Evolutionary conservation across 345 rosid species (phyloP), one percentile per base, ranked within the genome.

Genomic region (Hirschfeldia incana): DNA sequence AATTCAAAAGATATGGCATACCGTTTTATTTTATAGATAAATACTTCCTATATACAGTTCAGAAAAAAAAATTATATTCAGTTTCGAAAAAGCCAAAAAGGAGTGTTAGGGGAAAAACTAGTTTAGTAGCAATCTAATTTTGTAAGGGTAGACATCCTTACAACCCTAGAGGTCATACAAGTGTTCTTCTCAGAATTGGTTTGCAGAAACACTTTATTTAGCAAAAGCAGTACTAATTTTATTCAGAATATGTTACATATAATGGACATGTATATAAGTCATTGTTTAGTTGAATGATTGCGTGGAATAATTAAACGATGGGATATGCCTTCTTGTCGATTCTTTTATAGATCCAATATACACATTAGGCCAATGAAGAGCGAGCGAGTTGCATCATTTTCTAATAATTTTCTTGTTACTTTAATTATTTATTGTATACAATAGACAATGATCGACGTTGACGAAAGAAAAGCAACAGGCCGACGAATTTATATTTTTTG

Each of bases 271-370:
- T 75, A 70, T 74, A 80, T 55, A 80, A 55, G 9, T 51, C 17
- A 7, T 5, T 73, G 27, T 34, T 61, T 60, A 77, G 68, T 34
- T 37, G 74, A 63, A 81, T 73, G 74, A 81, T 81, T 81, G 78
- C 74, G 81, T 72, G 81, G 81, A 73, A 77, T 73, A 77, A 77
- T 73, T 16, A 67, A 60, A 59, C 63, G 12, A 49, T 42, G 57
- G 74, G 72, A 73, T 76, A 81, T 77, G 76, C 73, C 82, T 65
- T 77, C 73, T 78, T 75, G 83, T 78, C 69, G 82, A 87, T 82
- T 81, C 90, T 78, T 70, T 70, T 57, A 15, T 64, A 72, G 81
- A 78, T 73, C 84, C 63, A 69, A 66, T 61, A 27, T 51, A 29
- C 61, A 32, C 84, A 65, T 60, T 42, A 17, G 36, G 65, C 73